Evolutionary conservation across 345 rosid genomes (phyloP).

Genomic region (Eucalyptus polybractea): DNA sequence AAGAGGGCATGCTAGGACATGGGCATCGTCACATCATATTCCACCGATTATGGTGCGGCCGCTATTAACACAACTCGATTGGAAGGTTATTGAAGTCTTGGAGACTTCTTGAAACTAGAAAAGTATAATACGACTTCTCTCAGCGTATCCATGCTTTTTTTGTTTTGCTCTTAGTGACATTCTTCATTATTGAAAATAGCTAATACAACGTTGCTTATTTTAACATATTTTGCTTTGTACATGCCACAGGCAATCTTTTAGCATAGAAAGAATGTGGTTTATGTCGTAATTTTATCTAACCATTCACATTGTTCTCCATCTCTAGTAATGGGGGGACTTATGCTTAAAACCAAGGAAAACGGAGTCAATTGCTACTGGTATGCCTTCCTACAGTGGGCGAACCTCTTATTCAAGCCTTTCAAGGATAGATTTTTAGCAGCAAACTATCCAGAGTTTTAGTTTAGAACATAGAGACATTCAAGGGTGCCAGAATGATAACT

Average conservation of each 20-base stretch:
- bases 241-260: not conserved
- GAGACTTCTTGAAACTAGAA: not conserved
- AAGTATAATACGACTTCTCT: not conserved
- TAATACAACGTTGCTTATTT: not conserved
- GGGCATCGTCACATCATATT: not conserved
- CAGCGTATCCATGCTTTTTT: not conserved
- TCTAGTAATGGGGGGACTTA: too few species aligned
- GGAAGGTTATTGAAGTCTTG: not conserved
- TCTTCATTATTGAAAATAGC: not conserved
- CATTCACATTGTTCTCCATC: not conserved
- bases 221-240: not conserved
- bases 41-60: not conserved
- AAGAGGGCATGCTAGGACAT: too few species aligned
- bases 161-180: not conserved
- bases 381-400: too few species aligned
- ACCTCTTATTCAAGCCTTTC: too few species aligned
- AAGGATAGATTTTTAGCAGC: too few species aligned
- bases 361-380: fast-evolving
- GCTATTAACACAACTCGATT: not conserved
- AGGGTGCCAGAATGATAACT: fast-evolving
- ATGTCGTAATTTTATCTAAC: not conserved
- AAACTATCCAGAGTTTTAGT: too few species aligned
- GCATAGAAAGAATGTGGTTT: not conserved
- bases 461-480: too few species aligned
- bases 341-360: too few species aligned